phyloP scores from a whole-genome alignment of 1,139 yeast genomes.

The Wickerhamiella infanticola region DNA sequence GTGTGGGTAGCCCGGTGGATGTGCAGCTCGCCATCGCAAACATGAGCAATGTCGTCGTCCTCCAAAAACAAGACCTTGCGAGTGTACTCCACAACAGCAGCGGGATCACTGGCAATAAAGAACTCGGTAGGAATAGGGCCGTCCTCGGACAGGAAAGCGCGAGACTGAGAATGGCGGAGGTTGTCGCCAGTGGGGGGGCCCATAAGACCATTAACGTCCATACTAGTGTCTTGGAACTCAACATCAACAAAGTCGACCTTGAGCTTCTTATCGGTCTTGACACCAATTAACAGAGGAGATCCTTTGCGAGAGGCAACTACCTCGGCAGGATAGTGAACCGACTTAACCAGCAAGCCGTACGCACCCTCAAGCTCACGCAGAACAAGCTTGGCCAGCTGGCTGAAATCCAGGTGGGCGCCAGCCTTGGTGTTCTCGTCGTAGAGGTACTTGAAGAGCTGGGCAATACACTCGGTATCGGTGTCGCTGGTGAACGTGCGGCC shows the following conservation, averaged over 20 bases:
- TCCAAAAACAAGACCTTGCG: constrained; percentile 91
- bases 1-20: constrained; percentile 91
- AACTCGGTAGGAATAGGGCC: constrained; percentile 95
- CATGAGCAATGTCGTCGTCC: constrained; percentile 98
- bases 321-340: constrained; percentile 88
- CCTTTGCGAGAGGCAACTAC: constrained; percentile 97
- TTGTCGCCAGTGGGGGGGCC: constrained; percentile 13
- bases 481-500: constrained; percentile 81
- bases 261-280: constrained; percentile 83
- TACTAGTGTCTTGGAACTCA: constrained; percentile 59
- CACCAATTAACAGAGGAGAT: constrained; percentile 93
- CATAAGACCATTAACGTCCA: constrained; percentile 6
- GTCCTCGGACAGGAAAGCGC: constrained; percentile 84
- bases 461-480: constrained; percentile 96
- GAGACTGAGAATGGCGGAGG: constrained; percentile 77
- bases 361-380: constrained; percentile 93
- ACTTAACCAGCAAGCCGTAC: constrained; percentile 86
- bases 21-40: constrained; percentile 94
- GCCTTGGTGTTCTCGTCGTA: constrained; percentile 67
- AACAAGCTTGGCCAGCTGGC: constrained; percentile 84
- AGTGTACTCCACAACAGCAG: constrained; percentile 95
- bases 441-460: constrained; percentile 81
- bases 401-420: constrained; percentile 55
- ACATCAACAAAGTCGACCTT: constrained; percentile 98
- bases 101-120: constrained; percentile 92